Conservation (phyloP, 2,329 filamentous ascomycete genomes). For the Fusarium agapanthi region DNA sequence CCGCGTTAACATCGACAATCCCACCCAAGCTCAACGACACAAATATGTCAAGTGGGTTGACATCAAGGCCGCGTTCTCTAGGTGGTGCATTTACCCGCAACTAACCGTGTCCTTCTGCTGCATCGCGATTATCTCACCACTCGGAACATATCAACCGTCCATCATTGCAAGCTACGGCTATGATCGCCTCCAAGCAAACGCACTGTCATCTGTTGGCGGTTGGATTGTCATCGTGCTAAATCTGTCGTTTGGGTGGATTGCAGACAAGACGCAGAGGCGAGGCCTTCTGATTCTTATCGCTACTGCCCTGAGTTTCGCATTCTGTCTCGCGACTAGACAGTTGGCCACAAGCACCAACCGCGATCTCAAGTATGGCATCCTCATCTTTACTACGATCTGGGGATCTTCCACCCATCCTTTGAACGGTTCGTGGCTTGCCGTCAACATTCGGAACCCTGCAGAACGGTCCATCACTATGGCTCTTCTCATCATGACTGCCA, state of each 20-base stretch:
- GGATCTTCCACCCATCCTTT: neutral
- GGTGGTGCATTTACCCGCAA: constrained; percentile 14
- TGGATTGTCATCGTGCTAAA: neutral
- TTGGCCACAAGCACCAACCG: neutral
- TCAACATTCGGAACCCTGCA: neutral
- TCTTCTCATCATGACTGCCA: neutral
- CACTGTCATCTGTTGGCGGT: neutral
- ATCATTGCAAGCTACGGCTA: constrained; percentile 10
- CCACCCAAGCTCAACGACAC: neutral
- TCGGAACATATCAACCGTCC: constrained; percentile 7
- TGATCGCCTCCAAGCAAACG: neutral
- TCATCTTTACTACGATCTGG: neutral
- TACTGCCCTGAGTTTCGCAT: neutral
- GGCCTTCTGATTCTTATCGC: neutral
- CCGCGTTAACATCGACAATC: neutral
- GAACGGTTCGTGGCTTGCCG: neutral
- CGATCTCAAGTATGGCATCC: constrained; percentile 1
- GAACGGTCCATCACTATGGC: neutral
- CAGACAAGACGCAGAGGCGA: neutral
- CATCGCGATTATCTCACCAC: constrained; percentile 14
- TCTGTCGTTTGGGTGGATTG: neutral
- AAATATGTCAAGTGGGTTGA: neutral
- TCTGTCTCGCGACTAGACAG: neutral
- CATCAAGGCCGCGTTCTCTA: constrained; percentile 7
- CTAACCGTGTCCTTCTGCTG: constrained; percentile 11